A percentile compares a stretch with the other conserved stretches of the same genome.
These are phyloP conservation scores for Leishmania lainsoni DNA, from an alignment of 208 protist genomes.

Conservation along the genomic window DNA sequence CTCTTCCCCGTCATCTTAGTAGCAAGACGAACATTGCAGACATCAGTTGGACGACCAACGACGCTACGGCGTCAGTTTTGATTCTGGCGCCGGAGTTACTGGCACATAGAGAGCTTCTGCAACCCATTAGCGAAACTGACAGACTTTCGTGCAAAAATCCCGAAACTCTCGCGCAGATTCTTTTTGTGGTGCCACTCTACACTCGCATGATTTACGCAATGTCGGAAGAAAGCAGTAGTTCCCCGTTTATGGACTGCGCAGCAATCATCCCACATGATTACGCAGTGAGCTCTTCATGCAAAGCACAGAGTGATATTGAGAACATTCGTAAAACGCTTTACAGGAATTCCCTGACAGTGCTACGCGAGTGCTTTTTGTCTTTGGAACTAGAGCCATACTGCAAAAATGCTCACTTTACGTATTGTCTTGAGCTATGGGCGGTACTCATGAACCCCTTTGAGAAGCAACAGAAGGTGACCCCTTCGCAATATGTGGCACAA, in stretches of 20 bases:
- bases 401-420: constrained; percentile 66
- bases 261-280: constrained; percentile 19
- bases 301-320: constrained; percentile 49
- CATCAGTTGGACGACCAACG: constrained; percentile 46
- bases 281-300: constrained; percentile 13
- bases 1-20: constrained; percentile 26
- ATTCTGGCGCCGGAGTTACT: constrained; percentile 37
- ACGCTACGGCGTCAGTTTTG: constrained; percentile 41
- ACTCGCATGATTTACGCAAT: constrained; percentile 34
- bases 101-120: constrained; percentile 20
- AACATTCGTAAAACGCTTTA: constrained; percentile 53
- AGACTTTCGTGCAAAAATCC: constrained; percentile 23
- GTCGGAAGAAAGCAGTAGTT: constrained; percentile 11
- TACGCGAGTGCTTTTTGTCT: constrained; percentile 67
- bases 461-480: constrained; percentile 23
- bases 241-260: not conserved
- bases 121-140: constrained; percentile 15
- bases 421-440: constrained; percentile 77
- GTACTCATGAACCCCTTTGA: constrained; percentile 62
- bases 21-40: constrained; percentile 33
- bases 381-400: constrained; percentile 56
- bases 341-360: constrained; percentile 55
- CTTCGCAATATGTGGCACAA: constrained; percentile 51
- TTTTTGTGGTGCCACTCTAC: constrained; percentile 30
- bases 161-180: constrained; percentile 20